A percentile compares a stretch with the other conserved stretches of the same genome.
These are phyloP conservation scores for Malassezia nana DNA, from an alignment of 1,284 basidiomycete species.

Conservation along the genomic window DNA sequence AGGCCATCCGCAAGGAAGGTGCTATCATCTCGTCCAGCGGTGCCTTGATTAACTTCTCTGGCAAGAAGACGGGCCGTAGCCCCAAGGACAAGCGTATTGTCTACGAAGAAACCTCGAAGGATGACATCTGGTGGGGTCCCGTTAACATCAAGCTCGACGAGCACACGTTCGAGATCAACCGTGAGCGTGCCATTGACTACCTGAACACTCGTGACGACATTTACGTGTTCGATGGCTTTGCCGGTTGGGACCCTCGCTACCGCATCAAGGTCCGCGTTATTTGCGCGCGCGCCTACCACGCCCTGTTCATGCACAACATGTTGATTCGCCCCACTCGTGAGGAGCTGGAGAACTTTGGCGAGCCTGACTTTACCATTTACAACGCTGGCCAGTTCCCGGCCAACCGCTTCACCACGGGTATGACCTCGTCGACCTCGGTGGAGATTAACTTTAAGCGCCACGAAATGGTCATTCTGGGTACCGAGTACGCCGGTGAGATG, in stretches of 20 bases:
- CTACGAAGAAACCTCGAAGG: constrained; percentile 91
- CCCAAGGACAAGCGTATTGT: constrained; percentile 99
- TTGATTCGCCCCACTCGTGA: constrained; percentile 92
- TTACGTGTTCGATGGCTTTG: constrained; percentile 96
- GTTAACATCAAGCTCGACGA: constrained; percentile 99
- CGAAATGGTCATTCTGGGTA: constrained; percentile 99
- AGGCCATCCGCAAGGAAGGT: constrained; percentile 94
- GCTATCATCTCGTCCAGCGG: constrained; percentile 93
- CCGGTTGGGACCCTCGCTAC: constrained; percentile 98
- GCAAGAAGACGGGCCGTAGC: constrained; percentile 95
- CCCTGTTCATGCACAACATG: constrained; percentile 92
- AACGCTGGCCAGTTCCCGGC: constrained; percentile 99
- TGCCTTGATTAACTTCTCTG: constrained; percentile 98
- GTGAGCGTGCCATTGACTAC: constrained; percentile 98
- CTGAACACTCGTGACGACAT: constrained; percentile 93
- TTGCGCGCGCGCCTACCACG: constrained; percentile 96
- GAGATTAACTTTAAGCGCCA: constrained; percentile 99
- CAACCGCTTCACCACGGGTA: constrained; percentile 98
- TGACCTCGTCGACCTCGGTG: constrained; percentile 96
- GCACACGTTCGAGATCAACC: constrained; percentile 98
- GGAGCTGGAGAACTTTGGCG: constrained; percentile 88
- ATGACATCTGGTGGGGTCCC: constrained; percentile 98
- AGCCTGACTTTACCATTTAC: constrained; percentile 99
- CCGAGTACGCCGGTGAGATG: constrained; percentile 99
- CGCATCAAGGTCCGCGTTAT: constrained; percentile 99